Conservation (phyloP, 2,329 filamentous ascomycete genomes). For the Geosmithia putterillii region DNA sequence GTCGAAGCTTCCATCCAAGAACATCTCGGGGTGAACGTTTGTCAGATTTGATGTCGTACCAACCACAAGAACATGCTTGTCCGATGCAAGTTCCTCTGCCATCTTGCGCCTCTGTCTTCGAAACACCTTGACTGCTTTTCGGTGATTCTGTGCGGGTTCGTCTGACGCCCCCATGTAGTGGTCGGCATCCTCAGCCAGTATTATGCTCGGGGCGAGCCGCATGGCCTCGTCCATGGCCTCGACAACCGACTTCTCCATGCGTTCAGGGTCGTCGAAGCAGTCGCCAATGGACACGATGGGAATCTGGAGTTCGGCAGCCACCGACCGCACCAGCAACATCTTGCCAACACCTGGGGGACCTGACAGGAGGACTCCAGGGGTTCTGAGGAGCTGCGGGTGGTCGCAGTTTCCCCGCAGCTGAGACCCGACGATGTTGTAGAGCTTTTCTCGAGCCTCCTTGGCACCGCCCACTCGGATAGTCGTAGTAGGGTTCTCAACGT, state of each 20-base stretch:
- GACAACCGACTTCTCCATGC: slow-evolving; percentile 22
- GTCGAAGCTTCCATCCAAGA: slow-evolving; percentile 65
- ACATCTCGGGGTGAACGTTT: slow-evolving; percentile 67
- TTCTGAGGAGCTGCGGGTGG: not conserved
- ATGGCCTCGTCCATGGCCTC: slow-evolving; percentile 63
- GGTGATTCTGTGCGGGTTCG: slow-evolving; percentile 78
- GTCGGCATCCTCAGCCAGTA: slow-evolving; percentile 91
- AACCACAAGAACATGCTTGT: slow-evolving; percentile 73
- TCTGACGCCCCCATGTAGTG: slow-evolving; percentile 63
- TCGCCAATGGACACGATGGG: slow-evolving; percentile 50
- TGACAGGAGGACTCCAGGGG: slow-evolving; percentile 55
- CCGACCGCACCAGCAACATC: slow-evolving; percentile 61
- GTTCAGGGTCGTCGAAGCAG: slow-evolving; percentile 24
- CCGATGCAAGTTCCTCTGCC: slow-evolving; percentile 49
- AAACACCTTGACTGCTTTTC: slow-evolving; percentile 73
- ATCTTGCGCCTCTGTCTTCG: slow-evolving; percentile 79
- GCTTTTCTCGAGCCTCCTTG: slow-evolving; percentile 6
- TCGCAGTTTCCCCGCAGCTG: not conserved
- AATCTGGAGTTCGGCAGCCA: slow-evolving; percentile 59
- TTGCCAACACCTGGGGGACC: slow-evolving; percentile 76
- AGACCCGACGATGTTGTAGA: not conserved
- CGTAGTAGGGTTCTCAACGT: slow-evolving; percentile 13
- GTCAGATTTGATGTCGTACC: slow-evolving; percentile 86
- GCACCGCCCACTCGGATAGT: slow-evolving; percentile 16
- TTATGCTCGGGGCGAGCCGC: slow-evolving; percentile 70